A percentile compares a stretch with the other conserved stretches of the same genome.
Conservation (phyloP, 2,329 filamentous ascomycete genomes). For the Beauveria sp. region DNA sequence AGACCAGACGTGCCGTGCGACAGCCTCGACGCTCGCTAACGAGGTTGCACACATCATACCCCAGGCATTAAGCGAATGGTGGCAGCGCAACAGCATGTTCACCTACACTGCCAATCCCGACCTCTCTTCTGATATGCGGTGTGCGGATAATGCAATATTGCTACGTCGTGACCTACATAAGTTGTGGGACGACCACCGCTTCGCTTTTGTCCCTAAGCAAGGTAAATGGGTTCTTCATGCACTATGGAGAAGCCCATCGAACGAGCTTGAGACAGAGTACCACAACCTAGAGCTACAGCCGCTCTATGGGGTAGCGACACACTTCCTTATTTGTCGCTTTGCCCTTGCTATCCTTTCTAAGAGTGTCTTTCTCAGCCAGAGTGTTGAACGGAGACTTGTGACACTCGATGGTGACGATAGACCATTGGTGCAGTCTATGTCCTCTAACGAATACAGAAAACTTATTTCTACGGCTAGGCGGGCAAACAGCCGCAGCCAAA, state of each 20-base stretch:
- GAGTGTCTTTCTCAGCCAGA: constrained; percentile 9
- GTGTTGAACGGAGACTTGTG: constrained; percentile 1
- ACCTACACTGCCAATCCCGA: constrained; percentile 8
- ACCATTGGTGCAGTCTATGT: neutral
- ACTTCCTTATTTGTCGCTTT: constrained; percentile 9
- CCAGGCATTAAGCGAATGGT: constrained; percentile 11
- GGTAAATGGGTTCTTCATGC: neutral
- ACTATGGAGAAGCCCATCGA: constrained; percentile 5
- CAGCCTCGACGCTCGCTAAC: constrained; percentile 7
- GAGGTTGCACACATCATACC: constrained; percentile 11
- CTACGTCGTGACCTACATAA: constrained; percentile 10
- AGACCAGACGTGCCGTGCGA: constrained; percentile 9
- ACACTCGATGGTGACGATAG: neutral
- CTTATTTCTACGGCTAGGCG: neutral
- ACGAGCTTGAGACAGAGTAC: constrained; percentile 11
- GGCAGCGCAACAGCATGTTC: constrained; percentile 12
- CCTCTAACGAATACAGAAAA: neutral
- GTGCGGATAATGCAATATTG: constrained; percentile 12
- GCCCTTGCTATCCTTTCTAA: constrained; percentile 12
- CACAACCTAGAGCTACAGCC: constrained; percentile 10
- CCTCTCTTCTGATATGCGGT: constrained; percentile 8
- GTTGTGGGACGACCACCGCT: constrained; percentile 11
- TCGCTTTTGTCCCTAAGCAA: constrained; percentile 10
- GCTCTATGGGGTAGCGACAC: constrained; percentile 5
- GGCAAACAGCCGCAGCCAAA: neutral